Base-by-base conservation (phyloP, 2,329 filamentous ascomycete species). In the Dryadomyces quercus-mongolicae region DNA sequence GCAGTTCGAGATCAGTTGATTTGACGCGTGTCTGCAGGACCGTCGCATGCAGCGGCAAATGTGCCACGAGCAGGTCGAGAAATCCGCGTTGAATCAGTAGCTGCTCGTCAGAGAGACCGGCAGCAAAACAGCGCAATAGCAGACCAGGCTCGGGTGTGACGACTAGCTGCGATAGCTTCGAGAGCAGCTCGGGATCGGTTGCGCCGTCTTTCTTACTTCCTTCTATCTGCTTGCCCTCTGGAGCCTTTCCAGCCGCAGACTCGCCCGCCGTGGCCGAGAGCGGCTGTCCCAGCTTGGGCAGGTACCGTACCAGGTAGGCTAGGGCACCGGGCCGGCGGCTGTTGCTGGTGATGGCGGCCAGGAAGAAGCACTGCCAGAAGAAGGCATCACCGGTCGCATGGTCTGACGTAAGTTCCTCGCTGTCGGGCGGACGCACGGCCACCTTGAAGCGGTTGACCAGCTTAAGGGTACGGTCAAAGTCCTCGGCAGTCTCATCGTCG, bases 331-430 rank as follows among this genome's bases (percentile, higher is more conserved):
- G 83, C 54, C 93, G 82, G 57, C 92, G 80, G 57, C 84, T 90
- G 45, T 88, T 80, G 63, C 91, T 92, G 1, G 93, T 96, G 57
- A 98, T 93, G 18, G 88, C 86, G 10, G 92, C 89, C 18, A 98
- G 73, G 63, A 98, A 97, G 65, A 98, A 86, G 66, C 90, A 96
- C 70, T 98, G 93, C 93, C 93, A 98, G 67, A 97, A 98, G 67
- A 93, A 96, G 59, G 88, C 87, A 60, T 91, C 88, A 10, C 83
- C 82, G 9, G 76, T 76, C 48, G 73, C 79, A 67, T 79, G 80
- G 42, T 69, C 75, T 54, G 66, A 68, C 36, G 70, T 80, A 59
- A 74, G 74, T 53, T 69, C 71, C 59, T 77, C 71, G 57, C 76
- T 75, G 25, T 70, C 69, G 9, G 69, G 61, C 31, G 82, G 71